A percentile compares a stretch with the other conserved stretches of the same genome.
phyloP scores from a whole-genome alignment of 257 asterid species.

The Solanum infundibuliforme region DNA sequence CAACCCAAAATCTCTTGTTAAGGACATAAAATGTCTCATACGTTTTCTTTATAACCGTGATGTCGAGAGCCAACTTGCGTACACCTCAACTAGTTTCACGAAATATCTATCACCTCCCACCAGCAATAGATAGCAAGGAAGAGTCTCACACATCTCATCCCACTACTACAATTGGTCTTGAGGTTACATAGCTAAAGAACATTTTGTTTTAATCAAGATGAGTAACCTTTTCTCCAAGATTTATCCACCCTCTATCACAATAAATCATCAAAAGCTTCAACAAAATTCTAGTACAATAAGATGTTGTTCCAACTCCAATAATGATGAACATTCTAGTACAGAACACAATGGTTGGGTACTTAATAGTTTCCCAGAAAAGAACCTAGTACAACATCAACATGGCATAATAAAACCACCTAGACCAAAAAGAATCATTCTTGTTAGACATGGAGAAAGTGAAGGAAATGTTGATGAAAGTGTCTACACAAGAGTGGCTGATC shows the following conservation, averaged over 20 bases:
- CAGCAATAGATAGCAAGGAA: neutral
- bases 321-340: neutral
- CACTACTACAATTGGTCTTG: neutral
- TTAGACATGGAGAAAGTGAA: conserved; percentile 67
- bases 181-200: neutral
- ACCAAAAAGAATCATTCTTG: conserved; percentile 56
- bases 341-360: conserved; percentile 8
- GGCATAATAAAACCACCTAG: conserved; percentile 36
- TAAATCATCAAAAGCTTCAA: neutral
- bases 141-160: neutral
- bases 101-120: neutral
- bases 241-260: conserved; percentile 5
- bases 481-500: conserved; percentile 66
- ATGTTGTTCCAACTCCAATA: conserved; percentile 12
- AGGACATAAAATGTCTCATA: neutral
- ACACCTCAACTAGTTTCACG: neutral
- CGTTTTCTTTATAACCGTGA: neutral
- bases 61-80: neutral
- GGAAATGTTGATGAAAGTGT: conserved; percentile 69
- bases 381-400: neutral
- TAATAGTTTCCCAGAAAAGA: conserved; percentile 41
- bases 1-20: neutral
- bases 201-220: conserved; percentile 1
- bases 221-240: conserved; percentile 13
- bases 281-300: conserved; percentile 1